Percentiles rank a stretch among this genome's conserved stretches.
phyloP scores from a whole-genome alignment of 2,329 filamentous ascomycete species.

The Pseudohalonectria lignicola region DNA sequence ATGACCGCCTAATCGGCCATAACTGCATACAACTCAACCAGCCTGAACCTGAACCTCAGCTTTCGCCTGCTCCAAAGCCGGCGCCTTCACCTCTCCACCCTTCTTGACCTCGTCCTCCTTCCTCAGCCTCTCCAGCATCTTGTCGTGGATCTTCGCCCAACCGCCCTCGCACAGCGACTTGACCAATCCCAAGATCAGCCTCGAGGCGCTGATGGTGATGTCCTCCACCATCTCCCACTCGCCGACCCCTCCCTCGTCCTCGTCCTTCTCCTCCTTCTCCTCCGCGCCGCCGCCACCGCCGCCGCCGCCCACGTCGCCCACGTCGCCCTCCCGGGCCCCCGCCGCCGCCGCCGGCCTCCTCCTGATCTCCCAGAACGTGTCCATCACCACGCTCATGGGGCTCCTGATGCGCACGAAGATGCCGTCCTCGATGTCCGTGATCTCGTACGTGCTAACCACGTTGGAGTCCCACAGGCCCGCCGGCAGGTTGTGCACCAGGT shows the following conservation, averaged over 20 bases:
- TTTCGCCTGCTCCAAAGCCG: not conserved
- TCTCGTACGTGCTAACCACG: conserved; percentile 42
- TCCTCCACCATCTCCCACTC: conserved; percentile 35
- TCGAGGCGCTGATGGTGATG: conserved; percentile 36
- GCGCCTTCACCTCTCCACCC: not conserved
- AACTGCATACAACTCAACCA: not conserved
- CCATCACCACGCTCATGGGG: conserved; percentile 39
- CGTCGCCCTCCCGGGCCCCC: conserved; percentile 6
- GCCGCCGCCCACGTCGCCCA: conserved; percentile 11
- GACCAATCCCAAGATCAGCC: conserved; percentile 34
- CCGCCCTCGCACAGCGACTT: conserved; percentile 38
- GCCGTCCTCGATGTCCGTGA: conserved; percentile 35
- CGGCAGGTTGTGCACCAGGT: conserved; percentile 38
- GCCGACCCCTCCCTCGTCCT: conserved; percentile 4
- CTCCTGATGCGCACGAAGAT: conserved; percentile 39
- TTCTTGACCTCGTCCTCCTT: conserved; percentile 10
- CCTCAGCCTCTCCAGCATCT: conserved; percentile 29
- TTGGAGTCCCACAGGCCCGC: conserved; percentile 44
- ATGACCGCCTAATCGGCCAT: too few species aligned
- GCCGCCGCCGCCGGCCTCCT: conserved; percentile 1
- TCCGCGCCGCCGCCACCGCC: conserved; percentile 24
- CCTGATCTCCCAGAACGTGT: conserved; percentile 36
- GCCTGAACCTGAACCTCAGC: not conserved
- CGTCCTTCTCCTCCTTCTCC: conserved; percentile 12
- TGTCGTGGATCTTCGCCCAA: conserved; percentile 38